These are phyloP conservation scores for Solanum raphanifolium DNA, from an alignment of 257 asterid species.

Conservation along the genomic window DNA sequence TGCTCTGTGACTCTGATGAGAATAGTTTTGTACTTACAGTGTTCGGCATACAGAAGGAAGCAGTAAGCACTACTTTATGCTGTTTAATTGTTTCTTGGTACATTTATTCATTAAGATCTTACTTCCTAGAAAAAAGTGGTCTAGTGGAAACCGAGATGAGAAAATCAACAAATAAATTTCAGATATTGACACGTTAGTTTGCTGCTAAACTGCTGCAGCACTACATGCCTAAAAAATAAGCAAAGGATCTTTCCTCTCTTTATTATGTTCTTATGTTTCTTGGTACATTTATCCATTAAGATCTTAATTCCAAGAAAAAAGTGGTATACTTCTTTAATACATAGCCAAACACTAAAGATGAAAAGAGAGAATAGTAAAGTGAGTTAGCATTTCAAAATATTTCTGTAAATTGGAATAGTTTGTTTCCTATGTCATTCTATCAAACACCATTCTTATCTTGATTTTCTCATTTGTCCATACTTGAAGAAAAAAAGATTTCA, in stretches of 20 bases:
- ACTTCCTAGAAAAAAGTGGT: not conserved
- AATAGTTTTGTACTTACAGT: not conserved
- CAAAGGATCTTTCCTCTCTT: not conserved
- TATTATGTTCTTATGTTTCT: not conserved
- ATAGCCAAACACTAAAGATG: not conserved
- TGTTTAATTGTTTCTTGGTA: not conserved
- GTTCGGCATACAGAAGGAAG: conserved; percentile 15
- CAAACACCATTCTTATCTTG: not conserved
- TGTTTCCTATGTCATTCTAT: not conserved
- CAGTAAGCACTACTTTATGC: conserved; percentile 32
- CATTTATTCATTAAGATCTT: not conserved
- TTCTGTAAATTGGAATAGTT: not conserved
- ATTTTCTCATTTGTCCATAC: not conserved
- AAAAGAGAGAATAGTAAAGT: not conserved
- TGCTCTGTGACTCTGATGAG: conserved; percentile 48
- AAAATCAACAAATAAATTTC: not conserved
- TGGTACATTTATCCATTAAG: not conserved
- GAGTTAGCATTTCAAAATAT: not conserved
- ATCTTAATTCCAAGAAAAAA: not conserved
- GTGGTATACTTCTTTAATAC: not conserved
- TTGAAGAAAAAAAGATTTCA: not conserved
- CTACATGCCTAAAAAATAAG: not conserved
- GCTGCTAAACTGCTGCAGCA: not conserved
- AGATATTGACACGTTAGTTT: not conserved
- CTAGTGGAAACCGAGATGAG: no score